Evolutionary conservation across 2,329 filamentous ascomycete genomes (phyloP), one percentile per base, ranked within the genome.

Genomic region (Fusarium camptoceras): DNA sequence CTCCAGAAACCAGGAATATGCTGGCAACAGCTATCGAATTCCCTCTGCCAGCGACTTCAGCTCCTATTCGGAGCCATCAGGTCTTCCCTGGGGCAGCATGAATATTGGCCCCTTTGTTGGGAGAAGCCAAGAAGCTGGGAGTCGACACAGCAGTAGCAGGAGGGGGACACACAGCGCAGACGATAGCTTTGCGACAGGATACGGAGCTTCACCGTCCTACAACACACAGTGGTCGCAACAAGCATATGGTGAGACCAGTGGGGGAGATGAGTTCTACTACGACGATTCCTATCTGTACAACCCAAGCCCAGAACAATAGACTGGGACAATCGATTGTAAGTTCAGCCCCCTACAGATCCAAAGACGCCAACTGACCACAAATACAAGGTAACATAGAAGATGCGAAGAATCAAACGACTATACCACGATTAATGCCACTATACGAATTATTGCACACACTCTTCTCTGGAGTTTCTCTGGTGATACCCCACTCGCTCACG

Each of bases 1-100:
- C 25, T 81, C 83, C 20, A 86, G 88, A 62, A 92, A 94, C 75
- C 84, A 86, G 75, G 82, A 88, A 59, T 83, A 88, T 61, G 91
- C 91, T 5, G 88, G 85, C 44, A 87, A 87, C 76, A 86, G 87
- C 64, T 94, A 94, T 76, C 84, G 84, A 18, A 85, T 89, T 3
- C 88, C 90, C 1, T 83, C 86, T 22, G 82, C 88, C 6, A 81
- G 83, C 16, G 88, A 91, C 42, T 82, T 92, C 37, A 79, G 79
- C 62, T 76, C 75, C 37, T 85, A 86, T 50, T 74, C 81, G 37
- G 83, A 86, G 15, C 83, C 88, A 5, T 89, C 89, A 0, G 91
- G 91, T 0, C 81, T 93, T 5, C 91, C 91, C 0, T 94, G 91
- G 92, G 92, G 92, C 37, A 86, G 90, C 22, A 79, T 92, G 69